Base-by-base conservation (phyloP, 2,329 filamentous ascomycete species). In the Aureobasidium melanogenum region DNA sequence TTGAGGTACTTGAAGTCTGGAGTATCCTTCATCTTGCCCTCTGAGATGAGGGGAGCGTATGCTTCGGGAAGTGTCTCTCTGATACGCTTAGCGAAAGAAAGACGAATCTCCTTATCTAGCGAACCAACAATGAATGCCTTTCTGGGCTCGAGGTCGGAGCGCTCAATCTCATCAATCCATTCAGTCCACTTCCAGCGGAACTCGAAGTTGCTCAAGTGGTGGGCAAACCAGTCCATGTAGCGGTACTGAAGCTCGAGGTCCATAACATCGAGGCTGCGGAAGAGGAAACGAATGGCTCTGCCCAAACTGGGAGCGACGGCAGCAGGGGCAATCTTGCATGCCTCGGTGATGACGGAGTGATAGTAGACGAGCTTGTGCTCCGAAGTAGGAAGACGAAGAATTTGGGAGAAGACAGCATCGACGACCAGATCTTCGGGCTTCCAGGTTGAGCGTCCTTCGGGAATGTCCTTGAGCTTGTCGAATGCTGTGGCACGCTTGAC, bases 151-250 rank as follows among this genome's bases (percentile, higher is more conserved):
- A 94, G 77, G 63, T 87, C 80, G 0, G 89, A 83, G 28, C 95
- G 81, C 46, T 85, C 81, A 17, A 96, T 85, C 71, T 97, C 91
- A 17, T 92, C 90, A 51, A 89, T 82, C 94, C 94, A 99, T 76
- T 99, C 94, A 17, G 88, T 87, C 94, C 94, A 99, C 76, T 97
- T 97, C 94, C 94, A 99, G 10, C 94, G 94, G 73, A 97, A 99
- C 58, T 96, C 94, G 72, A 99, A 99, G 77, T 99, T 99, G 77
- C 92, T 97, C 66, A 99, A 78, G 77, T 99, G 94, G 73, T 99
- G 94, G 19, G 93, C 84, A 71, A 99, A 99, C 94, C 94, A 99
- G 73, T 97, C 93, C 71, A 96, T 80, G 76, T 97, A 97, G 28
- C 94, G 85, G 69, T 92, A 88, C 61, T 80, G 83, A 46, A 99